These are phyloP conservation scores for Leccinum laetum DNA, from an alignment of 1,284 basidiomycete species.

Conservation along the genomic window DNA sequence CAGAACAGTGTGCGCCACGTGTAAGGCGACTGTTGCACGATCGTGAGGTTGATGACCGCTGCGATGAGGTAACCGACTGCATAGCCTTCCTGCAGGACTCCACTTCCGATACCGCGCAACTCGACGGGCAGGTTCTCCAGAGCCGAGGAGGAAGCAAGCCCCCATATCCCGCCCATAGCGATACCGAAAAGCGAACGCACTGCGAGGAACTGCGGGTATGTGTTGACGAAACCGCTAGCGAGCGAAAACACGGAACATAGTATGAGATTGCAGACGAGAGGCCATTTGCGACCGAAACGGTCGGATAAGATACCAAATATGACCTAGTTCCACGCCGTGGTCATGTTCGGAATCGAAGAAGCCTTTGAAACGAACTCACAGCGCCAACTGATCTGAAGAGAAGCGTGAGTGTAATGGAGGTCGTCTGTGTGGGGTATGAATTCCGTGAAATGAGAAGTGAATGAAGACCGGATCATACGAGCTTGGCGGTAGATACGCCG, in stretches of 20 bases:
- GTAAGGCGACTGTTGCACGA: constrained; percentile 53
- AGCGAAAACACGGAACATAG: constrained; percentile 79
- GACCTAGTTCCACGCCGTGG: constrained; percentile 37
- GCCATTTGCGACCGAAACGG: constrained; percentile 93
- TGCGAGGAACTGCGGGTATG: constrained; percentile 67
- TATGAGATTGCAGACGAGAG: constrained; percentile 76
- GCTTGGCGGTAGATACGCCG: constrained; percentile 40
- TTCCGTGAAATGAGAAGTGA: constrained; percentile 1
- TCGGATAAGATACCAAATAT: constrained; percentile 83
- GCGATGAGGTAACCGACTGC: constrained; percentile 64
- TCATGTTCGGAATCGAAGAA: background rate
- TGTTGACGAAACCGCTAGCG: constrained; percentile 73
- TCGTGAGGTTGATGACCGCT: constrained; percentile 76
- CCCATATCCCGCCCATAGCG: constrained; percentile 88
- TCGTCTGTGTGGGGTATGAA: constrained; percentile 47
- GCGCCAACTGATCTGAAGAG: constrained; percentile 90
- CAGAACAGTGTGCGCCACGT: constrained; percentile 72
- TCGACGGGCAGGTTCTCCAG: constrained; percentile 91
- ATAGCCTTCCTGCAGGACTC: constrained; percentile 85
- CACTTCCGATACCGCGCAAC: constrained; percentile 83
- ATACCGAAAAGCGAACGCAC: constrained; percentile 81
- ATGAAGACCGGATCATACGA: constrained; percentile 44
- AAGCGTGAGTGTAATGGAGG: constrained; percentile 90
- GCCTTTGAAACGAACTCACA: constrained; percentile 34
- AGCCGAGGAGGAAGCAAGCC: constrained; percentile 72